Percentiles rank a stretch among this genome's conserved stretches.
Conservation (phyloP, 2,329 filamentous ascomycete species). For the Cytospora leucostoma region DNA sequence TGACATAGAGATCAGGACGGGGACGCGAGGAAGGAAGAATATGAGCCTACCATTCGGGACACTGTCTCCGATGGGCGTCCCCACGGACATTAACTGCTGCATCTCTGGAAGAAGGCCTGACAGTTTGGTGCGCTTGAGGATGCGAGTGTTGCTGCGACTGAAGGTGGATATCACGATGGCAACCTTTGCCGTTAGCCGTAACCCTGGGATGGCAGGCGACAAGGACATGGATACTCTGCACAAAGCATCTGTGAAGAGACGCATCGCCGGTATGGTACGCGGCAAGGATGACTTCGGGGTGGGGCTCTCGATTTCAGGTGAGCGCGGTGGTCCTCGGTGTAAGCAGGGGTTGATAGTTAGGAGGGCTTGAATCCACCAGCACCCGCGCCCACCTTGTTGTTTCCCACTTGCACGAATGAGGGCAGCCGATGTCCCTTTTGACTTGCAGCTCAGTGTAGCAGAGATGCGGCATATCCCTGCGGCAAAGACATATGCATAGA, state of each 20-base stretch:
- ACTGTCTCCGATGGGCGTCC: not conserved
- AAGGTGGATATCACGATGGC: conserved; percentile 8
- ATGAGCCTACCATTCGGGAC: not conserved
- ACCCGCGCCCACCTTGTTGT: conserved; percentile 20
- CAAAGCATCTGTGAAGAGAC: conserved; percentile 17
- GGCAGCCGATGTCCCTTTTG: conserved; percentile 23
- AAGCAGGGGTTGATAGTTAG: conserved; percentile 17
- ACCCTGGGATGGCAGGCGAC: conserved; percentile 16
- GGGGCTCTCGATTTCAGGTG: conserved; percentile 26
- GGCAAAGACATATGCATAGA: conserved; percentile 3
- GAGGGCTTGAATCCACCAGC: conserved; percentile 19
- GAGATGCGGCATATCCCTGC: conserved; percentile 25
- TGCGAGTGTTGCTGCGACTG: not conserved
- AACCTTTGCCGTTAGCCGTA: conserved; percentile 16
- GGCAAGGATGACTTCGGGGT: conserved; percentile 11
- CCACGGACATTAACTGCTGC: not conserved
- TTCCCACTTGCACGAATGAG: conserved; percentile 26
- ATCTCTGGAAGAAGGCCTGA: not conserved
- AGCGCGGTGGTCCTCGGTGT: conserved; percentile 21
- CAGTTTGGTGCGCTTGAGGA: not conserved
- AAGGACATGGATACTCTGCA: conserved; percentile 15
- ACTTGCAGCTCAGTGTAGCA: conserved; percentile 23
- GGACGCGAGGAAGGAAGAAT: conserved; percentile 4
- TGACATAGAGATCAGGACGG: conserved; percentile 1
- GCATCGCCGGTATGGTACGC: conserved; percentile 11